A percentile compares a stretch with the other conserved stretches of the same genome.
phyloP scores from a whole-genome alignment of 2,329 filamentous ascomycete genomes.

The Verticillium klebahnii region DNA sequence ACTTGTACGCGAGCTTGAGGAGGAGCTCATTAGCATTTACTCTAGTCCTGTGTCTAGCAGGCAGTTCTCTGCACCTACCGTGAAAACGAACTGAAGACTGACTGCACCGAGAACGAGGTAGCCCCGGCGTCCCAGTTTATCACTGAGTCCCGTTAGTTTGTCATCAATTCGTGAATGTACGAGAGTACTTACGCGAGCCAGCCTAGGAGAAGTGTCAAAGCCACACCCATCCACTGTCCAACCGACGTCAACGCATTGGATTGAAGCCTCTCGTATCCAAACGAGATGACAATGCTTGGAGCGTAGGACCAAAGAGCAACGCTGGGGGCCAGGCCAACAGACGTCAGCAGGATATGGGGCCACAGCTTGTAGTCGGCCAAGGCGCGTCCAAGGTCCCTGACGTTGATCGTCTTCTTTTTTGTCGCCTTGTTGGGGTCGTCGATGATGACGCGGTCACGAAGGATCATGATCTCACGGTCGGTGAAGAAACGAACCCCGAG shows the following conservation, averaged over 20 bases:
- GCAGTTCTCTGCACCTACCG: neutral
- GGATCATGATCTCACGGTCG: neutral
- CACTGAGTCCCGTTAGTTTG: neutral
- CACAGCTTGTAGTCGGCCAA: constrained; percentile 17
- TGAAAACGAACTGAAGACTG: constrained; percentile 11
- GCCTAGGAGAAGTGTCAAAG: neutral
- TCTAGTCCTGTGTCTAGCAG: too few species aligned
- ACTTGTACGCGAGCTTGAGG: constrained; percentile 10
- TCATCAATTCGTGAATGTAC: neutral
- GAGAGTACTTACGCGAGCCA: constrained; percentile 4
- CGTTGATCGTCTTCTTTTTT: constrained; percentile 20
- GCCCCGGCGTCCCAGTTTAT: constrained; percentile 12
- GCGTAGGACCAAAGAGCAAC: constrained; percentile 1
- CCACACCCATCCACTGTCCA: neutral
- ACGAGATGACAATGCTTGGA: neutral
- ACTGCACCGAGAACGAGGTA: constrained; percentile 9
- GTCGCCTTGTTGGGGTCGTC: neutral
- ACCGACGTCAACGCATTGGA: neutral
- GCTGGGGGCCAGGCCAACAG: neutral
- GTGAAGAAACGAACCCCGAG: neutral
- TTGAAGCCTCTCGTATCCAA: neutral
- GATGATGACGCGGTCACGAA: neutral
- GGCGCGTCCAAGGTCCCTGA: constrained; percentile 24
- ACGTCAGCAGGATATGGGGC: neutral
- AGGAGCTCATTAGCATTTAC: neutral